Base-by-base conservation (phyloP, 768 basidiomycete species). In the Leccinum aurantiacum region DNA sequence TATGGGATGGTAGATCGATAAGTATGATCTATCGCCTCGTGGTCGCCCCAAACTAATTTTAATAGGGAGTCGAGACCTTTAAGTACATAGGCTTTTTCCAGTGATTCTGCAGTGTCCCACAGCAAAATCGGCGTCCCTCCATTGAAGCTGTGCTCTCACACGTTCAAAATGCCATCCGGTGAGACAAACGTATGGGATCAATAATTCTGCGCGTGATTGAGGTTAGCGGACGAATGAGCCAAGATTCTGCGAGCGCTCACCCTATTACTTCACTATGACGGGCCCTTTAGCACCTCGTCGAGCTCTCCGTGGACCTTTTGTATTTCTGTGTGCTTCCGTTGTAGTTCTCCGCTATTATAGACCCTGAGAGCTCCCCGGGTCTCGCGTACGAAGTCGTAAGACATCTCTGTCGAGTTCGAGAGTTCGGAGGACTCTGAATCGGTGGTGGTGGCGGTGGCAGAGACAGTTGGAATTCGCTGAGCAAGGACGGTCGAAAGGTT, bases 321-420 rank as follows among this genome's bases (percentile, higher is more conserved):
- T 53, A 91, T 78, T 54, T 77, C 77, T 10, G 67, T 72, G 5
- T 80, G 88, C 72, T 85, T 78, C 8, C 68, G 71, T 51, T 83
- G 84, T 37, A 86, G 75, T 37, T 82, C 83, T 5, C 79, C 84
- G 0, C 69, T 69, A 46, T 68, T 69, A 57, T 64, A 53, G 8
- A 86, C 69, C 69, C 73, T 65, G 54, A 91, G 75, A n/a, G 80
- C 84, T 1, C 77, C 76, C 56, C 89, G 79, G 8, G 86, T 80
- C 63, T 84, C 82, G 57, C 73, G 71, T 14, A 81, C 81, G 64
- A 89, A 90, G 60, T 84, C 81, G 62, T 81, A 79, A 13, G 90
- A 90, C 51, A 73, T 74, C 61, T 78, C 70, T 63, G 35, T 71
- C 61, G 60, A 70, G 56, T 63, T 60, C 19, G 60, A 38, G 35